Evolutionary conservation across 2,329 filamentous ascomycete genomes (phyloP).

Genomic region (Fusarium austroafricanum): DNA sequence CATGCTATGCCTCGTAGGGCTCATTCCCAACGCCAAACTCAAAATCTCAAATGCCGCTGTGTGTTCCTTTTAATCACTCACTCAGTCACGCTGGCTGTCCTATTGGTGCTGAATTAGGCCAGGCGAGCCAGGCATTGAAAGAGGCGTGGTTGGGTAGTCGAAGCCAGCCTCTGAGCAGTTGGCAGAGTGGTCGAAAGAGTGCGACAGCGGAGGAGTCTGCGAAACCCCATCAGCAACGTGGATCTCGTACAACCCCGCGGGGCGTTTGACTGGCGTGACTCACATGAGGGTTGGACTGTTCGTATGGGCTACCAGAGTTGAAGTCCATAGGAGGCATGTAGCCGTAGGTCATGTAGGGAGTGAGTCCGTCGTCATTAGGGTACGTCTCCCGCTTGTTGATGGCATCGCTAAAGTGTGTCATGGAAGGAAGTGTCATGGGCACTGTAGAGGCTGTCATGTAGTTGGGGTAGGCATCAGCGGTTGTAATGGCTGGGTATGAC

Average conservation of each 20-base stretch:
- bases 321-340: constrained; percentile 75
- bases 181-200: constrained; percentile 76
- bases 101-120: constrained; percentile 56
- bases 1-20: constrained; percentile 39
- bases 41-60: constrained; percentile 36
- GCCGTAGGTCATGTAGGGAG: constrained; percentile 75
- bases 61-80: constrained; percentile 9
- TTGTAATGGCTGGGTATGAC: constrained; percentile 64
- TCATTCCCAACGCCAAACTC: constrained; percentile 39
- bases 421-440: constrained; percentile 71
- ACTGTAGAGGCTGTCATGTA: constrained; percentile 66
- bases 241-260: constrained; percentile 53
- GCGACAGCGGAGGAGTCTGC: constrained; percentile 82
- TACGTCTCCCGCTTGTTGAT: constrained; percentile 77
- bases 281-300: constrained; percentile 80
- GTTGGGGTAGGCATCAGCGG: constrained; percentile 64
- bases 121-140: constrained; percentile 79
- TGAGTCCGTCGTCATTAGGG: constrained; percentile 69
- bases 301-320: constrained; percentile 69
- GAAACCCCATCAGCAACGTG: constrained; percentile 62
- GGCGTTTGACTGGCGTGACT: constrained; percentile 62
- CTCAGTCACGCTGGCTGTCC: constrained; percentile 1
- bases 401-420: constrained; percentile 71
- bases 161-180: constrained; percentile 71
- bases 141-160: constrained; percentile 75